These are phyloP conservation scores for Neoarthrinium moseri DNA, from an alignment of 2,329 filamentous ascomycete genomes.

Conservation along the genomic window DNA sequence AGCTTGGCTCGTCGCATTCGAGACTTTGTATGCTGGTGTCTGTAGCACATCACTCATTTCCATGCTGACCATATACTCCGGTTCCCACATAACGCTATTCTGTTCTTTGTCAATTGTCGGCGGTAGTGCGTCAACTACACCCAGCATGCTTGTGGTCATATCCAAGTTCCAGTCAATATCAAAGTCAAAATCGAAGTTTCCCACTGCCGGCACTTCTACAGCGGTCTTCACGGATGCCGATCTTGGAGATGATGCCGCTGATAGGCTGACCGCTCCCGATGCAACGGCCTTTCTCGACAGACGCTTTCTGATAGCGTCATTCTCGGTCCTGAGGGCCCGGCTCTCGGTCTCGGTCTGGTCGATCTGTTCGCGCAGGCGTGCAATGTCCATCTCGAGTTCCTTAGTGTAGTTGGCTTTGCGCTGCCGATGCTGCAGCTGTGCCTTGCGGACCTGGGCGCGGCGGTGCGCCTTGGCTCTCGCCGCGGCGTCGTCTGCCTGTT, in stretches of 20 bases:
- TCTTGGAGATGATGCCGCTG: no score
- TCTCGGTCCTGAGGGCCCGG: constrained; percentile 36
- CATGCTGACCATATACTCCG: constrained; percentile 31
- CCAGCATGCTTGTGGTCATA: no score
- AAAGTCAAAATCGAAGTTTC: not conserved
- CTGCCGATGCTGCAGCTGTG: constrained; percentile 55
- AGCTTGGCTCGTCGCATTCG: constrained; percentile 17
- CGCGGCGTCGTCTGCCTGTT: constrained; percentile 14
- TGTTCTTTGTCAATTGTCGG: not conserved
- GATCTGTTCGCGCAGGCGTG: constrained; percentile 46
- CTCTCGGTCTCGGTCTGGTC: constrained; percentile 39
- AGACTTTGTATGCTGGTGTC: constrained; percentile 43
- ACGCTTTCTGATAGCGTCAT: constrained; percentile 38
- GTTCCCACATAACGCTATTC: constrained; percentile 4
- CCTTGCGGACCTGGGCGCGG: constrained; percentile 50
- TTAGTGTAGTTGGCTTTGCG: constrained; percentile 55
- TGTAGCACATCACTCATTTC: constrained; percentile 38
- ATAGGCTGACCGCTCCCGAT: constrained; percentile 3
- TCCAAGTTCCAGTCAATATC: no score
- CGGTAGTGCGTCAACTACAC: not conserved
- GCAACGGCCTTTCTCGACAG: constrained; percentile 25
- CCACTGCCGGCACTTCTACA: not conserved
- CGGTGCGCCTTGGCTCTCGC: constrained; percentile 46
- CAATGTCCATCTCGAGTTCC: constrained; percentile 51
- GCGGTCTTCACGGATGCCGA: no score